Evolutionary conservation across 331 rosid species (phyloP).

Genomic region (Rosa hybrid): DNA sequence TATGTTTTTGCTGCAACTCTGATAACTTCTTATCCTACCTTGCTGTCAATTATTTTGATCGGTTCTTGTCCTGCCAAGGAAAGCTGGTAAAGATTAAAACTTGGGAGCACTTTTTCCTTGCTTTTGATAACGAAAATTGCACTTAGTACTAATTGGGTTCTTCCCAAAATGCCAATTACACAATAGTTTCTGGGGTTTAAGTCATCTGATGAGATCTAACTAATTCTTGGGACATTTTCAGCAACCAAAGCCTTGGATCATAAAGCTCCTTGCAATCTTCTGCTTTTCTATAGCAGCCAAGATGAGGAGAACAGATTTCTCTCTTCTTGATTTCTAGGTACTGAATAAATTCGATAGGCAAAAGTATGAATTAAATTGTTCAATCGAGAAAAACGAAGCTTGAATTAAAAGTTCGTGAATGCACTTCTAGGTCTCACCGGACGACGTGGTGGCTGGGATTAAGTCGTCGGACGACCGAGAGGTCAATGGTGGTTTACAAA

Average conservation of each 20-base stretch:
- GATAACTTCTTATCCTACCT: conserved; percentile 68
- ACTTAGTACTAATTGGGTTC: not conserved
- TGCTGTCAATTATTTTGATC: conserved; percentile 83
- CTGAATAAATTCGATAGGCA: not conserved
- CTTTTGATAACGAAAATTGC: conserved; percentile 3
- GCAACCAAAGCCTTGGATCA: conserved; percentile 83
- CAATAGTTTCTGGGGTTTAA: conserved; percentile 13
- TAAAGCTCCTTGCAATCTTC: conserved; percentile 70
- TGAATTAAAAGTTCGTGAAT: no score
- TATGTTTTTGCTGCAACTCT: conserved; percentile 32
- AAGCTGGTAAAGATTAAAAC: conserved; percentile 49
- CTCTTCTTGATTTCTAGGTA: conserved; percentile 64
- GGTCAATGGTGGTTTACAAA: no score
- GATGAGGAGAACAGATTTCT: conserved; percentile 67
- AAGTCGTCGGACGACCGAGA: no score
- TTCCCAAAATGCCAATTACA: not conserved
- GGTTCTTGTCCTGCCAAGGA: conserved; percentile 68
- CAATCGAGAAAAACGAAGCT: no score
- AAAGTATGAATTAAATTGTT: no score
- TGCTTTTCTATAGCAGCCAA: conserved; percentile 83
- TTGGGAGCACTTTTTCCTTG: not conserved
- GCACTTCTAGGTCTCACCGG: no score
- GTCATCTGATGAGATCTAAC: conserved; percentile 37
- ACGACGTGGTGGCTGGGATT: no score
- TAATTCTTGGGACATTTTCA: conserved; percentile 29